Evolutionary conservation across 1,284 basidiomycete species (phyloP), one percentile per base, ranked within the genome.

Genomic region (Nidula niveotomentosa): DNA sequence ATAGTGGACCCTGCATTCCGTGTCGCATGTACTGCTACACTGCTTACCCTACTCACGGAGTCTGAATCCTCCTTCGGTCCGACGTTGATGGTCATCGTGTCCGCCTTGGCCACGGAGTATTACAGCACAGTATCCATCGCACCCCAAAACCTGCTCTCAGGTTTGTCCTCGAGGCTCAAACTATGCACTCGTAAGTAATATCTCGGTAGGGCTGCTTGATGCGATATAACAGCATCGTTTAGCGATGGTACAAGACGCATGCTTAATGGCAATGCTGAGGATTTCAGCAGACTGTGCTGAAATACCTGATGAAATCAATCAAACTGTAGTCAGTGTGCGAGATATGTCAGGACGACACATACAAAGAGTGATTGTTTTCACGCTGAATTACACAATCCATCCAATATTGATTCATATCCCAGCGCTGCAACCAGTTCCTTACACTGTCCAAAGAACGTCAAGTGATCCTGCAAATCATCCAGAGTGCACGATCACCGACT

Each of bases 241-340:
- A 91, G 90, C 78, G 36, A 74, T 83, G 18, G 79, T 91, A 8
- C 86, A 89, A 64, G 90, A 92, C 55, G 83, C 82, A 6, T 83
- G 81, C 57, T 67, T 92, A 34, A 65, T 91, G 36, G 77, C 84
- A 3, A 88, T 91, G 84, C 67, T 90, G 43, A 78, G 87, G 52
- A 62, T 90, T 46, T 73, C 78, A 47, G 80, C 78, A 7, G 79
- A 85, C 15, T 86, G 83, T 61, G 78, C 83, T 10, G 73, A 77
- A 15, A 62, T 86, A 6, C 79, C 86, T 2, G 61, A 70, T 12
- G 71, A 78, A 9, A 74, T 83, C 15, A 58, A 72, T 10, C 67
- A 66, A 17, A 59, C 62, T 13, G 80, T 89, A 17, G 68, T 67
- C 33, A 70, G 71, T 36, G 51, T 86, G 36, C 71, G 72, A 13